A percentile compares a stretch with the other conserved stretches of the same genome.
Conservation (phyloP, 2,329 filamentous ascomycete genomes). For the Fusarium sp. region DNA sequence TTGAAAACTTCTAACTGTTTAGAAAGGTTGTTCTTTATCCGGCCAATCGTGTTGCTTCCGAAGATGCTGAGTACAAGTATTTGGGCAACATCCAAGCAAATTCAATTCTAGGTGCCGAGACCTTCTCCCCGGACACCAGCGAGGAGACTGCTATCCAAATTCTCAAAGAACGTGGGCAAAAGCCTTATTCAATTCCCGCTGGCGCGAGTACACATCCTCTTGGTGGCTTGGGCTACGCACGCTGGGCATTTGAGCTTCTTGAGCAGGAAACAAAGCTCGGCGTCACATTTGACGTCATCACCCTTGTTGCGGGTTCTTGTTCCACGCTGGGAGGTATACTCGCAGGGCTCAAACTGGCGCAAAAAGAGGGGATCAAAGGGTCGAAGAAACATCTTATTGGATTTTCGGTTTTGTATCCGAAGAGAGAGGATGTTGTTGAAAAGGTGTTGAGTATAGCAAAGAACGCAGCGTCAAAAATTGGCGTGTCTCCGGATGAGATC, state of each 20-base stretch:
- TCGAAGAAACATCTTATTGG: constrained; percentile 18
- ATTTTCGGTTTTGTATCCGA: constrained; percentile 8
- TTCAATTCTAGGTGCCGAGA: constrained; percentile 21
- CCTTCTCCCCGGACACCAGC: constrained; percentile 12
- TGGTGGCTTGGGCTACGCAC: constrained; percentile 26
- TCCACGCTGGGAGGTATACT: constrained; percentile 24
- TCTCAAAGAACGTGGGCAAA: constrained; percentile 10
- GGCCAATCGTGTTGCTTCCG: constrained; percentile 1
- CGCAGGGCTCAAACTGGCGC: constrained; percentile 25
- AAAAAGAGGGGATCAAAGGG: constrained; percentile 1
- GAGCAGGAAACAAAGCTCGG: constrained; percentile 19
- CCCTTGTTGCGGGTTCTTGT: constrained; percentile 24
- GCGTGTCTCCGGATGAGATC: constrained; percentile 5
- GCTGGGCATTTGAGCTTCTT: constrained; percentile 28
- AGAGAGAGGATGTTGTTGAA: neutral
- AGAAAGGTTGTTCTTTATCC: constrained; percentile 27
- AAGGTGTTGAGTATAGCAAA: constrained; percentile 24
- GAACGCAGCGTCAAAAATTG: constrained; percentile 24
- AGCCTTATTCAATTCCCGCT: constrained; percentile 20
- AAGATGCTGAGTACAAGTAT: constrained; percentile 19
- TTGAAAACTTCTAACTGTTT: too few relatives aligned
- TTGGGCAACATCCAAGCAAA: constrained; percentile 29
- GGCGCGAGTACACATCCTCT: constrained; percentile 25
- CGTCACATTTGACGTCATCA: constrained; percentile 14
- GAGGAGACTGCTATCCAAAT: constrained; percentile 2